These are phyloP conservation scores for Leishmania tarentolae DNA, from an alignment of 208 protist species.

Conservation along the genomic window DNA sequence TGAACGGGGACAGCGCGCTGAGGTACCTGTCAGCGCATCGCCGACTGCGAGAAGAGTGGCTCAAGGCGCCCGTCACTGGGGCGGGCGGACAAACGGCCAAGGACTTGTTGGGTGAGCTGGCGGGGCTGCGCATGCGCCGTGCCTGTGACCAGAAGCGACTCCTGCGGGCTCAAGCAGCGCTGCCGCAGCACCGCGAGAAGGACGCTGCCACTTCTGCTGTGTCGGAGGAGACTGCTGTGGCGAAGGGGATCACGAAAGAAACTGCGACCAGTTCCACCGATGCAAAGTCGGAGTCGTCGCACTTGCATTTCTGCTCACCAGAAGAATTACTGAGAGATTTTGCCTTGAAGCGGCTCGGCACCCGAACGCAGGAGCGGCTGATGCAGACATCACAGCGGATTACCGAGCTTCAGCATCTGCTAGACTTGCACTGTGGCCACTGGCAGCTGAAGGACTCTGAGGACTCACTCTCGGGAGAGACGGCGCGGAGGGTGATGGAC, in stretches of 20 bases:
- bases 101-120: constrained; percentile 33
- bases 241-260: background rate
- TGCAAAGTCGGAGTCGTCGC: background rate
- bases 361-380: constrained; percentile 30
- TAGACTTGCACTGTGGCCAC: constrained; percentile 12
- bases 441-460: constrained; percentile 6
- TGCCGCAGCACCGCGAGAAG: background rate
- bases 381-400: constrained; percentile 29
- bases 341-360: constrained; percentile 13
- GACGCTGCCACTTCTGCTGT: background rate
- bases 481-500: background rate
- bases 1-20: background rate
- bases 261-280: background rate
- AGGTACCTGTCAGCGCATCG: background rate
- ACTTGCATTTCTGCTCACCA: constrained; percentile 2
- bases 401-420: constrained; percentile 38
- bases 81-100: constrained; percentile 16
- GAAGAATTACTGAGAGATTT: constrained; percentile 22
- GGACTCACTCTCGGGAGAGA: background rate
- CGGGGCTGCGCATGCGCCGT: constrained; percentile 35
- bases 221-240: background rate
- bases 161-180: constrained; percentile 2
- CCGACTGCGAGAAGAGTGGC: constrained; percentile 25
- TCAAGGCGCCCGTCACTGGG: constrained; percentile 11
- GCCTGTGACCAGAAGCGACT: constrained; percentile 33